Conservation (phyloP, 2,329 filamentous ascomycete species). For the Trichoderma cornu-damae region DNA sequence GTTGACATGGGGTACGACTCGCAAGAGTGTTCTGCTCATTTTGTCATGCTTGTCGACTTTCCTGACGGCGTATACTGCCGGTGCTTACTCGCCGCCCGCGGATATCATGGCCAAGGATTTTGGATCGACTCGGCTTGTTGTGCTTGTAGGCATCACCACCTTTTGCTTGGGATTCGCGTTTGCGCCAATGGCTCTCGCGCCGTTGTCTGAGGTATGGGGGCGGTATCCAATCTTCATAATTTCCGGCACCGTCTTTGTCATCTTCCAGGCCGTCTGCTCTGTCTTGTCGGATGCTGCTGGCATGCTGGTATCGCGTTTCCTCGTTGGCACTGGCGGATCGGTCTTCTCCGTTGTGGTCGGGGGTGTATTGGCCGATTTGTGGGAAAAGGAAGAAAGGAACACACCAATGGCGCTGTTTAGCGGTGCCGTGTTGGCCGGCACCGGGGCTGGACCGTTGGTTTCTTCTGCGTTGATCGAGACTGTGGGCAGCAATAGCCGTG, state of each 20-base stretch:
- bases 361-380: conserved; percentile 86
- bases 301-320: conserved; percentile 70
- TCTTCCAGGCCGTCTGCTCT: conserved; percentile 68
- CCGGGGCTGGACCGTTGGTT: conserved; percentile 70
- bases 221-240: conserved; percentile 75
- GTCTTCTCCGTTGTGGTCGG: conserved; percentile 85
- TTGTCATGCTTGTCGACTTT: conserved; percentile 72
- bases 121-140: conserved; percentile 57
- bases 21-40: conserved; percentile 66
- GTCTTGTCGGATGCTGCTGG: conserved; percentile 64
- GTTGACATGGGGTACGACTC: conserved; percentile 62
- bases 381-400: conserved; percentile 71
- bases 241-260: conserved; percentile 66
- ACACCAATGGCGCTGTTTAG: conserved; percentile 87
- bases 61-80: conserved; percentile 74
- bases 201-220: conserved; percentile 83
- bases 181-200: conserved; percentile 82
- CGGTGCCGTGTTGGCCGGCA: conserved; percentile 71
- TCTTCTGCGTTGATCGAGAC: conserved; percentile 63
- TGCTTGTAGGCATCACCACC: conserved; percentile 70
- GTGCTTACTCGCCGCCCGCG: conserved; percentile 69
- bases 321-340: conserved; percentile 71
- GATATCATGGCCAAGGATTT: conserved; percentile 62
- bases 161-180: conserved; percentile 78
- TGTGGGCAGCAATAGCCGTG: conserved; percentile 38